Base-by-base conservation (phyloP, 2,329 filamentous ascomycete genomes). In the Alternaria infectoria region DNA sequence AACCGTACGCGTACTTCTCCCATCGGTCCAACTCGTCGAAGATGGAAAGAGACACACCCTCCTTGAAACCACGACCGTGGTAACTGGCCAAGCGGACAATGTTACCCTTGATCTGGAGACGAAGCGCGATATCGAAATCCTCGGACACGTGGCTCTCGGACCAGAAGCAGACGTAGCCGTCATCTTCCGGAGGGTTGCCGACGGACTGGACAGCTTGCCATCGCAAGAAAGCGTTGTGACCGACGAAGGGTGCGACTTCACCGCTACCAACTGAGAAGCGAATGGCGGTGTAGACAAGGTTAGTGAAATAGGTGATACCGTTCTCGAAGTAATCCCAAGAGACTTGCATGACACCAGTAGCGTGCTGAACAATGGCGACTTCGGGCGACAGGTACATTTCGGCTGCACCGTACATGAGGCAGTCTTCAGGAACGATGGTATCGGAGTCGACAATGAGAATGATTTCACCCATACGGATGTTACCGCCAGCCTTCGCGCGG, bases 391-490 rank as follows among this genome's bases (percentile, higher is more conserved):
- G 88, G 74, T 93, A 90, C 90, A 93, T 92, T 74, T 93, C 91
- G 47, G 89, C 91, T 28, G 91, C 90, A 47, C 90, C 90, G 75
- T 93, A 91, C n/a, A 93, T 84, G 62, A 93, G 84, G 74, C 91
- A 93, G 77, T 93, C 91, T 49, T 86, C 82, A 0, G 91, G 91
- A 21, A 73, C 71, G 25, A 68, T 66, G 45, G 62, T 65, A 19
- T 68, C 67, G 3, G 68, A 68, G 46, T 74, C 70, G 61, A 72
- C 91, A 61, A 93, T 83, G 32, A 91, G 82, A 64, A 93, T 91
- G 76, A 93, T 93, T 79, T 96, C 92, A 58, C 93, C 93, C 47
- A 96, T 84, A 54, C 92, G 91, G 69, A 96, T 90, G 79, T 96
- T 93, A 62, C 92, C 92, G 75, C 93, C 91, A 32, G 92, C 92